These are phyloP conservation scores for Macrocystidia cucumis DNA, from an alignment of 1,284 basidiomycete species.

Conservation along the genomic window DNA sequence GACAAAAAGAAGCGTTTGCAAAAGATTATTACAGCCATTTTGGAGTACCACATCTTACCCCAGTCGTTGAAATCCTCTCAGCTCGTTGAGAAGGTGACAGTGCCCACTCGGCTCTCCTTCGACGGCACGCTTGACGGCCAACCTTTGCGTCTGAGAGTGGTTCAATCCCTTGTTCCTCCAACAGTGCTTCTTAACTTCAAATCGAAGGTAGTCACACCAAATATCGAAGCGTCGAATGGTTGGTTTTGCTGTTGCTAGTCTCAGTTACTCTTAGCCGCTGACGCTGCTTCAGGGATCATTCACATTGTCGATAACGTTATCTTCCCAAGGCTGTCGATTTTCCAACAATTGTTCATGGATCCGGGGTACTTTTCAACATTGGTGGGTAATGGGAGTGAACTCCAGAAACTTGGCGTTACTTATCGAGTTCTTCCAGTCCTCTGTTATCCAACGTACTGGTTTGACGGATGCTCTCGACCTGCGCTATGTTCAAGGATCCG, in stretches of 20 bases:
- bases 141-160: no score
- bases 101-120: no score
- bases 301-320: slow-evolving; percentile 58
- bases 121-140: no score
- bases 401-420: neutral
- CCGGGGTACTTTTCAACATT: slow-evolving; percentile 48
- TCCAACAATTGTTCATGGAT: slow-evolving; percentile 50
- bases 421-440: slow-evolving; percentile 34
- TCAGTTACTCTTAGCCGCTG: neutral
- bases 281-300: slow-evolving; percentile 32
- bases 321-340: slow-evolving; percentile 53
- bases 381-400: slow-evolving; percentile 22
- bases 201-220: slow-evolving; percentile 37
- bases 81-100: no score
- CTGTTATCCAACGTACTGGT: slow-evolving; percentile 48
- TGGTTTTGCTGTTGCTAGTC: slow-evolving; percentile 8
- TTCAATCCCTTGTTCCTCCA: no score
- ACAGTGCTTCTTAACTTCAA: no score
- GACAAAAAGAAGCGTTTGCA: no score
- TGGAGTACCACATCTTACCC: no score
- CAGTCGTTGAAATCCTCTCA: no score
- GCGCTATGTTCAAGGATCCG: slow-evolving; percentile 28
- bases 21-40: no score
- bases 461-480: slow-evolving; percentile 41
- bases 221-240: slow-evolving; percentile 55